Evolutionary conservation across 129 eudicot genomes (phyloP).

Genomic region (Artemisia tridentata): DNA sequence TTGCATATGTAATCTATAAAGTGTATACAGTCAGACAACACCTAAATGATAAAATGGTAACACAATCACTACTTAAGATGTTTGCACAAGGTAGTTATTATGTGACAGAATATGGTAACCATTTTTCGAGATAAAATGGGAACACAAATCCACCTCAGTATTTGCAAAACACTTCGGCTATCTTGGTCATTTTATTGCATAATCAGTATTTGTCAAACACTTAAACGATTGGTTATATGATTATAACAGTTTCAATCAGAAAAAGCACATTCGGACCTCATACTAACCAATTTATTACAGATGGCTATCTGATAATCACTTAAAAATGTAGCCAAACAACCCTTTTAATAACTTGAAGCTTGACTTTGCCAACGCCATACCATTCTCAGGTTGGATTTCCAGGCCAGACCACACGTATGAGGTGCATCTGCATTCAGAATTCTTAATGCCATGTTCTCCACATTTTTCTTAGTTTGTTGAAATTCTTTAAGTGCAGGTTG

Average conservation of each 20-base stretch:
- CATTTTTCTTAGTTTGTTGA: slow-evolving; percentile 14
- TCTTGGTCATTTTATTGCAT: too few relatives aligned
- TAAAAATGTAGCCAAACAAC: background rate
- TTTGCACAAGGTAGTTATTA: too few relatives aligned
- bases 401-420: slow-evolving; percentile 54
- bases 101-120: too few relatives aligned
- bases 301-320: background rate
- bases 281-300: background rate
- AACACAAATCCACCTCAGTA: too few relatives aligned
- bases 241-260: background rate
- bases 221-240: background rate
- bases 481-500: slow-evolving; percentile 47
- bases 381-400: slow-evolving; percentile 74
- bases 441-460: slow-evolving; percentile 62
- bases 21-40: too few relatives aligned
- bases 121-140: too few relatives aligned
- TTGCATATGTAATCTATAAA: too few relatives aligned
- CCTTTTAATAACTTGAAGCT: too few relatives aligned
- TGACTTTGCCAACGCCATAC: slow-evolving; percentile 20
- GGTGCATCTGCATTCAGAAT: slow-evolving; percentile 80
- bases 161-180: too few relatives aligned
- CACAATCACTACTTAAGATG: too few relatives aligned
- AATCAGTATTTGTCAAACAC: background rate
- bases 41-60: too few relatives aligned
- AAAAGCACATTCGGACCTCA: background rate